A percentile compares a stretch with the other conserved stretches of the same genome.
Evolutionary conservation across 1,139 yeast species (phyloP).

Genomic region (Taphrina confusa): DNA sequence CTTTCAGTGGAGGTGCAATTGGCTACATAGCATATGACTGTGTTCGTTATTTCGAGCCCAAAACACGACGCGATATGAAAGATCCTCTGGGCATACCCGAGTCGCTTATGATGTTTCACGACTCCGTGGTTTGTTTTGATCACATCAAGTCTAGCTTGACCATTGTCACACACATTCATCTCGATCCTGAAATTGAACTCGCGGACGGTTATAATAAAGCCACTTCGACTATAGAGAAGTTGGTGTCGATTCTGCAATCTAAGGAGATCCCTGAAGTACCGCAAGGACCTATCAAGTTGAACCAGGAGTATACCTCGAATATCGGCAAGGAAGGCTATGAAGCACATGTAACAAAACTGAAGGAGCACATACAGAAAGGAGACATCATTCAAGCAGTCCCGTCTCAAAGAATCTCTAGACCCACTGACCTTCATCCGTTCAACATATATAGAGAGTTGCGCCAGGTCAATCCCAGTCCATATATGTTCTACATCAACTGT

Average conservation of each 20-base stretch:
- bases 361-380: slow-evolving; percentile 80
- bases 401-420: slow-evolving; percentile 92
- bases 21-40: slow-evolving; percentile 97
- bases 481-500: slow-evolving; percentile 88
- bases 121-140: slow-evolving; percentile 85
- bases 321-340: slow-evolving; percentile 94
- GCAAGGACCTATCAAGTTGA: slow-evolving; percentile 66
- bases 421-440: slow-evolving; percentile 92
- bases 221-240: slow-evolving; percentile 56
- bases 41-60: slow-evolving; percentile 92
- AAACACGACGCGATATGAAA: slow-evolving; percentile 67
- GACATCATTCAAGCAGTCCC: slow-evolving; percentile 98
- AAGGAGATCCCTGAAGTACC: slow-evolving; percentile 55
- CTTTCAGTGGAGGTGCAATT: slow-evolving; percentile 90
- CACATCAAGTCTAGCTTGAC: slow-evolving; percentile 92
- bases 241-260: slow-evolving; percentile 57
- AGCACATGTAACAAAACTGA: slow-evolving; percentile 68
- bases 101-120: slow-evolving; percentile 86
- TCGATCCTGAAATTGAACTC: slow-evolving; percentile 47
- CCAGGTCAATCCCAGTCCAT: slow-evolving; percentile 96
- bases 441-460: slow-evolving; percentile 91
- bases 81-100: slow-evolving; percentile 86
- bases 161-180: slow-evolving; percentile 73
- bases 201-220: slow-evolving; percentile 60
- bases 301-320: slow-evolving; percentile 75